Evolutionary conservation across 768 basidiomycete genomes (phyloP).

Genomic region (Lentinula lateritia): DNA sequence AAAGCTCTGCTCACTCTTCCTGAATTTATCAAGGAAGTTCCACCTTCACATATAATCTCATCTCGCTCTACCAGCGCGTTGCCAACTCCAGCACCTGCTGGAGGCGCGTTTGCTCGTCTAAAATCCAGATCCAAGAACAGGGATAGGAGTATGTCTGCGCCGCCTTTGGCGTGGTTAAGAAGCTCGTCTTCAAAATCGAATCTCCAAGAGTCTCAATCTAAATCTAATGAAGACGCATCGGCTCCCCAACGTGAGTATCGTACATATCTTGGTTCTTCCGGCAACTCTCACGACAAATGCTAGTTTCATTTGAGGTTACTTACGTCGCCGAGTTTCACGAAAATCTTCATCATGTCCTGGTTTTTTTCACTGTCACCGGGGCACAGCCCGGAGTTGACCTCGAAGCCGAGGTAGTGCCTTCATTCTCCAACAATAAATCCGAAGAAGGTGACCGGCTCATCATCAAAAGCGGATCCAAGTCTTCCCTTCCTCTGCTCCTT

Average conservation of each 20-base stretch:
- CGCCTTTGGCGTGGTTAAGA: slow-evolving; percentile 54
- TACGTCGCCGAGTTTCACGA: slow-evolving; percentile 79
- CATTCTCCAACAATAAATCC: slow-evolving; percentile 30
- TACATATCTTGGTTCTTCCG: not conserved
- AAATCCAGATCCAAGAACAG: slow-evolving; percentile 27
- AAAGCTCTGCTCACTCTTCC: slow-evolving; percentile 51
- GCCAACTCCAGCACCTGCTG: slow-evolving; percentile 2
- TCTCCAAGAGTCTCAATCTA: slow-evolving; percentile 1
- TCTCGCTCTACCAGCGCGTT: not conserved
- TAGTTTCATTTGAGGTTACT: slow-evolving; percentile 37
- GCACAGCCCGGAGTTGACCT: slow-evolving; percentile 44
- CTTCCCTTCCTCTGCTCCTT: slow-evolving; percentile 52
- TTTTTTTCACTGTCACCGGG: slow-evolving; percentile 61
- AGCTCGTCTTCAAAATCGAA: slow-evolving; percentile 7
- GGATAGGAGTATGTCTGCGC: slow-evolving; percentile 54
- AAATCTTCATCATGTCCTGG: slow-evolving; percentile 71
- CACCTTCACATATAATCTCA: slow-evolving; percentile 24
- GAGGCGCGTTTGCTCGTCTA: slow-evolving; percentile 10
- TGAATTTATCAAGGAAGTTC: slow-evolving; percentile 52
- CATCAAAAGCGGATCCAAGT: slow-evolving; percentile 52
- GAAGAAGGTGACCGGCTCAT: slow-evolving; percentile 52
- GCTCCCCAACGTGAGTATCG: slow-evolving; percentile 1
- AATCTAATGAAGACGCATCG: not conserved
- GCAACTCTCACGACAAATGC: slow-evolving; percentile 2
- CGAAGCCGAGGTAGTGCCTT: slow-evolving; percentile 61